These are phyloP conservation scores for Fusarium decemcellulare DNA, from an alignment of 2,329 filamentous ascomycete species.

Conservation along the genomic window DNA sequence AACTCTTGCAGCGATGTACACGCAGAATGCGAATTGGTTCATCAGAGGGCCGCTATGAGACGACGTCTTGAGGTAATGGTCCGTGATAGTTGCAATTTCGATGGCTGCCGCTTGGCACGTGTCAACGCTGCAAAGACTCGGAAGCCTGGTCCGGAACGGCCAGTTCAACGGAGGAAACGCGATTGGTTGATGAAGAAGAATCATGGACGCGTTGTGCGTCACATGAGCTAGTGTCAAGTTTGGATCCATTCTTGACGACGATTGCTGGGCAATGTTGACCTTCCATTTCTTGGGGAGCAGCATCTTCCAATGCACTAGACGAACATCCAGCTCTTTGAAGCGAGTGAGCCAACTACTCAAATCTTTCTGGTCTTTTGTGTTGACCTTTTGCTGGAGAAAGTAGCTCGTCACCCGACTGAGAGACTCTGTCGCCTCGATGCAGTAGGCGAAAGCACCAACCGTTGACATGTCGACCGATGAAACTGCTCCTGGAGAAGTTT, in stretches of 20 bases:
- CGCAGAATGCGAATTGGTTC: constrained; percentile 59
- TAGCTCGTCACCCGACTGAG: constrained; percentile 57
- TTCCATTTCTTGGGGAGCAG: constrained; percentile 40
- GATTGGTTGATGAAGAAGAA: constrained; percentile 61
- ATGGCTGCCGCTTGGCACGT: constrained; percentile 59
- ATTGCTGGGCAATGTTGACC: constrained; percentile 32
- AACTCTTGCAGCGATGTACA: constrained; percentile 57
- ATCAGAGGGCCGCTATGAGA: constrained; percentile 42
- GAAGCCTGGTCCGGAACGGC: constrained; percentile 53
- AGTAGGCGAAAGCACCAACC: constrained; percentile 59
- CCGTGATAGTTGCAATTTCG: constrained; percentile 59
- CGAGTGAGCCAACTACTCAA: constrained; percentile 57
- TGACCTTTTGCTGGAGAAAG: constrained; percentile 58
- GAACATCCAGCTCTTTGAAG: constrained; percentile 61
- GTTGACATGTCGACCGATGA: constrained; percentile 51
- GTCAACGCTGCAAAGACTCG: constrained; percentile 58
- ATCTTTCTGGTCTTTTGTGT: constrained; percentile 53
- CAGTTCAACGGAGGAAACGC: constrained; percentile 56
- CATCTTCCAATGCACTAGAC: constrained; percentile 48
- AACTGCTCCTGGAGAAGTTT: constrained; percentile 24
- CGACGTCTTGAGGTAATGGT: constrained; percentile 57
- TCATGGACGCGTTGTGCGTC: constrained; percentile 63
- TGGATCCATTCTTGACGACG: constrained; percentile 56
- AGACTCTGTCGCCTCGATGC: constrained; percentile 60
- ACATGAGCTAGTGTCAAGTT: constrained; percentile 63